phyloP scores from a whole-genome alignment of 768 basidiomycete species.

The Hygrocybe punicea region DNA sequence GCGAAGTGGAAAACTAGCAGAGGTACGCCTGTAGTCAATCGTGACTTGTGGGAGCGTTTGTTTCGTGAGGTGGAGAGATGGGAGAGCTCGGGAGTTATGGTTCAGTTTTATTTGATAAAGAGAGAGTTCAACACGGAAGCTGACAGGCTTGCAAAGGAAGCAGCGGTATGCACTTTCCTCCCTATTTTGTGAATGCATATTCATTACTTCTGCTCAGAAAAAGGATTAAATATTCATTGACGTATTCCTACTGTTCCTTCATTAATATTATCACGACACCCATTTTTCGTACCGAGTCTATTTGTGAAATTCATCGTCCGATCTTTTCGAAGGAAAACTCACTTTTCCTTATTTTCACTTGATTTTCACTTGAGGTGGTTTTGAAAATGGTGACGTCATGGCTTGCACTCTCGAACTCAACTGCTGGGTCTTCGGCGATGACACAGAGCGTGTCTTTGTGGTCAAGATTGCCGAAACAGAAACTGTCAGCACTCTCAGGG shows the following conservation, averaged over 20 bases:
- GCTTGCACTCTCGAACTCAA: constrained; percentile 9
- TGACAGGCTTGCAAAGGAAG: constrained; percentile 18
- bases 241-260: neutral
- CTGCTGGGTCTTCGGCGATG: constrained; percentile 14
- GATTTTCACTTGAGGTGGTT: too few relatives aligned
- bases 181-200: neutral
- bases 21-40: constrained; percentile 17
- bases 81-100: constrained; percentile 17
- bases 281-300: neutral
- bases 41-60: constrained; percentile 27
- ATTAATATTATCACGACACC: neutral
- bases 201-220: neutral
- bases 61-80: constrained; percentile 8
- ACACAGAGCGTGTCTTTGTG: constrained; percentile 12
- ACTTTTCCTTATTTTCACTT: too few relatives aligned
- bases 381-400: too few relatives aligned
- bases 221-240: neutral
- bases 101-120: constrained; percentile 23
- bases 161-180: neutral
- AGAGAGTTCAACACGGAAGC: constrained; percentile 19
- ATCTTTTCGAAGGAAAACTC: too few relatives aligned
- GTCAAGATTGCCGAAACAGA: constrained; percentile 17
- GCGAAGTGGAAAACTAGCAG: constrained; percentile 20
- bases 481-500: constrained; percentile 13
- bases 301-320: neutral